phyloP scores from a whole-genome alignment of 1,139 yeast genomes.

The Candida pseudoviswanathii region DNA sequence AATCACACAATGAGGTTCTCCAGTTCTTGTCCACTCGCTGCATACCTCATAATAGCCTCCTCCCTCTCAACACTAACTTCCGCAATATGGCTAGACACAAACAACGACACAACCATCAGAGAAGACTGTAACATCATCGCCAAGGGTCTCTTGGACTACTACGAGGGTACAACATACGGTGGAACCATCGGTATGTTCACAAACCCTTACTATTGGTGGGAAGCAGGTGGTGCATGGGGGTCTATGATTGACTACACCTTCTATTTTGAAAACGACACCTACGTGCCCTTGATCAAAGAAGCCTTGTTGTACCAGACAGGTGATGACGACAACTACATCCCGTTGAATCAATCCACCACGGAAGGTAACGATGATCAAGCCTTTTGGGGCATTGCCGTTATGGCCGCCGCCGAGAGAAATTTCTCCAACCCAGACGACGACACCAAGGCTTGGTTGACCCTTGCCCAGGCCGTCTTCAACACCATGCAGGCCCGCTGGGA shows the following conservation, averaged over 20 bases:
- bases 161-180: slow-evolving; percentile 64
- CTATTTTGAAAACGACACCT: slow-evolving; percentile 65
- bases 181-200: slow-evolving; percentile 78
- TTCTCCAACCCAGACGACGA: slow-evolving; percentile 60
- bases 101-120: slow-evolving; percentile 38
- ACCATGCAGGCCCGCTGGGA: slow-evolving; percentile 94
- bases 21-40: slow-evolving; percentile 1
- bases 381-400: slow-evolving; percentile 83
- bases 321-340: slow-evolving; percentile 66
- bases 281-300: slow-evolving; percentile 52
- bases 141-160: slow-evolving; percentile 71
- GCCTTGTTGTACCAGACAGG: slow-evolving; percentile 73
- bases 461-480: slow-evolving; percentile 83
- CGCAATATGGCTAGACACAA: slow-evolving; percentile 38
- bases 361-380: slow-evolving; percentile 96
- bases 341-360: slow-evolving; percentile 70
- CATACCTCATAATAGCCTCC: slow-evolving; percentile 5
- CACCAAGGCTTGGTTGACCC: slow-evolving; percentile 59
- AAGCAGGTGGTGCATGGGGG: slow-evolving; percentile 89
- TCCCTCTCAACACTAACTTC: slow-evolving; percentile 10
- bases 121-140: slow-evolving; percentile 60
- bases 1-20: slow-evolving; percentile 2
- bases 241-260: slow-evolving; percentile 68
- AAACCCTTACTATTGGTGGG: slow-evolving; percentile 91
- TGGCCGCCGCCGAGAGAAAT: slow-evolving; percentile 83